A percentile compares a stretch with the other conserved stretches of the same genome.
Conservation (phyloP, 345 rosid genomes). For the Pistacia vera region DNA sequence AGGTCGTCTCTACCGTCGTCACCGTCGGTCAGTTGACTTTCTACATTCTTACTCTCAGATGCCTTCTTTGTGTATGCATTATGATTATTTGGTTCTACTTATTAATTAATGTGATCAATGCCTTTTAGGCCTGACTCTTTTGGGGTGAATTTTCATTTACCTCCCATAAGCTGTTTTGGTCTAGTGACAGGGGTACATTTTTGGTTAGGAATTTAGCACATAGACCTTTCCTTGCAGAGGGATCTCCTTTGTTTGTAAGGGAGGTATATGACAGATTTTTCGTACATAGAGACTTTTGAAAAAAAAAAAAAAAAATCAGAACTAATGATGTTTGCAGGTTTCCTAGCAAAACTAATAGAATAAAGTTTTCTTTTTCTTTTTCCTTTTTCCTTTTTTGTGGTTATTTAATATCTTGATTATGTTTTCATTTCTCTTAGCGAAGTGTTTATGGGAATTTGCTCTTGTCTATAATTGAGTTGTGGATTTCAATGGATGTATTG, state of each 20-base stretch:
- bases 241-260: background rate
- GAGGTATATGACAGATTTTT: too few relatives aligned
- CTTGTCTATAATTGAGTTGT: background rate
- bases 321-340: too few relatives aligned
- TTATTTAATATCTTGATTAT: too few relatives aligned
- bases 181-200: background rate
- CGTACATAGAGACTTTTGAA: too few relatives aligned
- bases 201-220: background rate
- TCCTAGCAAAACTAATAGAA: too few relatives aligned
- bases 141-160: too few relatives aligned
- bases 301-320: too few relatives aligned
- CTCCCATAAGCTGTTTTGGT: background rate
- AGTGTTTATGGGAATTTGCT: background rate
- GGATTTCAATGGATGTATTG: background rate
- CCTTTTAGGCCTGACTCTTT: too few relatives aligned
- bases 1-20: constrained; percentile 79
- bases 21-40: constrained; percentile 45
- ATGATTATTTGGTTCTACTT: background rate
- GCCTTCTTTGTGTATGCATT: background rate
- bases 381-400: too few relatives aligned
- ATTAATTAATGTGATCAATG: too few relatives aligned
- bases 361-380: background rate
- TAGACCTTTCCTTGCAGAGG: background rate
- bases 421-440: too few relatives aligned
- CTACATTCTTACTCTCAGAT: constrained; percentile 12